Evolutionary conservation across 2,329 filamentous ascomycete genomes (phyloP).

Genomic region (Cladorrhinum sp.): DNA sequence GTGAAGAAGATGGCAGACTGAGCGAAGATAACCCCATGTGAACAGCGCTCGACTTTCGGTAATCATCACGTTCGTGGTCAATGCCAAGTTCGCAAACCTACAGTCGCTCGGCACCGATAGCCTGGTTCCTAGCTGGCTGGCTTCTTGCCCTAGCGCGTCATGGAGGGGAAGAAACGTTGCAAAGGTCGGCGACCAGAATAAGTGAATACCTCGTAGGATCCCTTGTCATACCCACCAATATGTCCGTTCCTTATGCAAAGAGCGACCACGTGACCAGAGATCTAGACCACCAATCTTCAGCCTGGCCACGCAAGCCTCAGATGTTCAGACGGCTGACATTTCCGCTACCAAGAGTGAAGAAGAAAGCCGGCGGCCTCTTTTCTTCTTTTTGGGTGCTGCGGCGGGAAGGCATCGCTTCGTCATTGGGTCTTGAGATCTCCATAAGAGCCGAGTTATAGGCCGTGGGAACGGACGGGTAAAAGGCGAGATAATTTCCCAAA

Average conservation of each 20-base stretch:
- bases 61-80: neutral
- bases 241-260: neutral
- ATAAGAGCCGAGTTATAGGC: conserved; percentile 40
- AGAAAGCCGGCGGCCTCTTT: conserved; percentile 1
- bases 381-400: conserved; percentile 15
- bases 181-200: too few relatives aligned
- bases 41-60: neutral
- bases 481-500: conserved; percentile 45
- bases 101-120: conserved; percentile 9
- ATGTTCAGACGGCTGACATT: conserved; percentile 14
- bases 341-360: conserved; percentile 4
- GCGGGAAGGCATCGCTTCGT: conserved; percentile 31
- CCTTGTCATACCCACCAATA: neutral
- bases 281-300: neutral
- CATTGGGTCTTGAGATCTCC: conserved; percentile 33
- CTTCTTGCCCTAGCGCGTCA: too few relatives aligned
- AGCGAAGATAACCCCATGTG: neutral
- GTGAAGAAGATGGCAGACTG: neutral
- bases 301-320: conserved; percentile 2
- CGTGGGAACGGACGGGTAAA: conserved; percentile 34
- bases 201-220: neutral
- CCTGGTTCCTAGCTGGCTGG: conserved; percentile 4
- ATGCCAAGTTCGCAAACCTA: neutral
- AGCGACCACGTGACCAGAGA: neutral
- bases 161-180: too few relatives aligned